Conservation (phyloP, 306 rosid genomes). For the Purshia tridentata region DNA sequence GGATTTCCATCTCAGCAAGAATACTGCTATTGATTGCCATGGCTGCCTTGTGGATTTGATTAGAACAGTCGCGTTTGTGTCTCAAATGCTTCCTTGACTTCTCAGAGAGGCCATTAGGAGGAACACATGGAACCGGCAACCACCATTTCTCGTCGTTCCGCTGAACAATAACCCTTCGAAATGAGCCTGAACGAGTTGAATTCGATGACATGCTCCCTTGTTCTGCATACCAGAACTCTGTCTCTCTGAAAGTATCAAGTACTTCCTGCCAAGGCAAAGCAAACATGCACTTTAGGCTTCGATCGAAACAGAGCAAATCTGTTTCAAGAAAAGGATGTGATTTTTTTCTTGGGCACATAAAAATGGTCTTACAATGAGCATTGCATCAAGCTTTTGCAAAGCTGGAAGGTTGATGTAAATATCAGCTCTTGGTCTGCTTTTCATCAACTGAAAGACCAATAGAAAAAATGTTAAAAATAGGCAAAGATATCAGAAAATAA, state of each 20-base stretch:
- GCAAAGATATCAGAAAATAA: neutral
- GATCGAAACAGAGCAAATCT: neutral
- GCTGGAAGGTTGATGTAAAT: conserved; percentile 90
- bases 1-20: conserved; percentile 92
- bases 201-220: conserved; percentile 78
- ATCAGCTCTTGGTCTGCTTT: conserved; percentile 76
- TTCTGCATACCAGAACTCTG: conserved; percentile 89
- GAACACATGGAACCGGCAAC: conserved; percentile 90
- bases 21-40: conserved; percentile 88
- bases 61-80: conserved; percentile 72
- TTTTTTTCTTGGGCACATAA: neutral
- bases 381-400: conserved; percentile 77
- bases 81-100: conserved; percentile 66
- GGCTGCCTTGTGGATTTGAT: conserved; percentile 94
- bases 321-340: neutral
- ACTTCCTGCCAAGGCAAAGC: conserved; percentile 55
- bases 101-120: conserved; percentile 65
- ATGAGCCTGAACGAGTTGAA: conserved; percentile 65
- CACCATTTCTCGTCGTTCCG: conserved; percentile 98
- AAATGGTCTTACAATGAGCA: conserved; percentile 71
- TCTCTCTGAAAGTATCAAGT: conserved; percentile 71
- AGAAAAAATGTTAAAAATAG: conserved; percentile 11
- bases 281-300: conserved; percentile 1
- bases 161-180: conserved; percentile 55
- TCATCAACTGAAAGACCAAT: conserved; percentile 64